Evolutionary conservation across 1,284 basidiomycete genomes (phyloP).

Genomic region (Leccinum ambiguum): DNA sequence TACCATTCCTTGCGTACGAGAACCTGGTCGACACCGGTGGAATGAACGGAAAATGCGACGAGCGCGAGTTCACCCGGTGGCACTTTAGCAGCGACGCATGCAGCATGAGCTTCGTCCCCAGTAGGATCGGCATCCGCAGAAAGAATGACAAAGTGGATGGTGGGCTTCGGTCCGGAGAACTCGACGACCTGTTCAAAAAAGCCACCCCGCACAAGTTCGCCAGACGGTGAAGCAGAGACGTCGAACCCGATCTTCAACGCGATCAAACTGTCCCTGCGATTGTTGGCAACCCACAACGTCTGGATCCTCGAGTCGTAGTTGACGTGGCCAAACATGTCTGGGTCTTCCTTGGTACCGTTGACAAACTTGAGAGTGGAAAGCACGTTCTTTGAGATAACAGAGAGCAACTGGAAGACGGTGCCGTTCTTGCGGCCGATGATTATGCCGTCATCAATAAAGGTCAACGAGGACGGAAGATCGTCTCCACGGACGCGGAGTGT

Average conservation of each 20-base stretch:
- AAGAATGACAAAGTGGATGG: slow-evolving; percentile 83
- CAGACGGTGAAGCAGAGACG: slow-evolving; percentile 47
- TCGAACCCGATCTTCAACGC: slow-evolving; percentile 75
- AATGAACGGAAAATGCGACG: slow-evolving; percentile 81
- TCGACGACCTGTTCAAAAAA: slow-evolving; percentile 79
- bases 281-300: slow-evolving; percentile 83
- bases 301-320: slow-evolving; percentile 79
- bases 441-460: slow-evolving; percentile 77
- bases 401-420: slow-evolving; percentile 75
- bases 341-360: slow-evolving; percentile 63
- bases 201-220: slow-evolving; percentile 58
- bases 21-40: slow-evolving; percentile 80
- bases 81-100: slow-evolving; percentile 77
- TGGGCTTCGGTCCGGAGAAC: slow-evolving; percentile 78
- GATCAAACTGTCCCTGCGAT: slow-evolving; percentile 77
- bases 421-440: slow-evolving; percentile 79
- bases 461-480: slow-evolving; percentile 74
- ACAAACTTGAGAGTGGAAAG: slow-evolving; percentile 79
- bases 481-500: slow-evolving; percentile 73
- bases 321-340: slow-evolving; percentile 82
- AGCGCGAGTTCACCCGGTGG: slow-evolving; percentile 72
- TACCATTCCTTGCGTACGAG: slow-evolving; percentile 82
- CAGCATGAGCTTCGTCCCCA: slow-evolving; percentile 76
- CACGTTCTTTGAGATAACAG: slow-evolving; percentile 64
- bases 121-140: slow-evolving; percentile 76